Evolutionary conservation across 495 filamentous ascomycete genomes (phyloP), one percentile per base, ranked within the genome.

Genomic region (Aspergillus affinis): DNA sequence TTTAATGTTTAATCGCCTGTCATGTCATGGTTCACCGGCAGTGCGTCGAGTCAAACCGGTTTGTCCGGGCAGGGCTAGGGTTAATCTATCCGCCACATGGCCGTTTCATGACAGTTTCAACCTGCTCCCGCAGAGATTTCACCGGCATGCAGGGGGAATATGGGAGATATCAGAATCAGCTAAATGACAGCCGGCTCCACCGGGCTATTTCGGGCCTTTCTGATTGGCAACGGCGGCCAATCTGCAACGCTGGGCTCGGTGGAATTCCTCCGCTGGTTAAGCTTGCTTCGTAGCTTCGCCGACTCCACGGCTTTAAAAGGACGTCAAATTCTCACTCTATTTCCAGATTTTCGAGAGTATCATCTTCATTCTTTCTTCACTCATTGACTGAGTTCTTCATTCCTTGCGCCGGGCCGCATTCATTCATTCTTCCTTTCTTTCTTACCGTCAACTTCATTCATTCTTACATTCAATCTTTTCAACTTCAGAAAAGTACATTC

Each of bases 321-420:
- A 21, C 12, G n/a, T 49, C n/a, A 10, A 49, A 20, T 49, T 8
- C n/a, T 19, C 10, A 9, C 18, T 13, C 48, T 49, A 21, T 44
- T 19, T 4, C 4, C 2, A 26, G 23, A 26, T 26, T 26, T 26
- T 26, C 4, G 23, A 26, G 23, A 26, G 23, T 36, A 36, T 58
- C 48, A 19, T 36, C 17, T 8, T 41, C 20, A 26, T 49, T 47
- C 55, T 17, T 49, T 36, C 44, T 17, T 58, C 4, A 8, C 48
- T 18, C 19, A 32, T 59, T 19, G 17, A 46, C 27, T 44, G 32
- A 46, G 29, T 58, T 41, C 10, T n/a, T 44, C 48, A n/a, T 59
- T 54, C 41, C 9, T 47, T 60, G 58, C 58, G 58, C 58, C 41
- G 58, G 50, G 45, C 32, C 58, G 58, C 58, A 29, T 41, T 41